Evolutionary conservation across 2,329 filamentous ascomycete species (phyloP), one percentile per base, ranked within the genome.

Genomic region (Hypoxylon sp.): DNA sequence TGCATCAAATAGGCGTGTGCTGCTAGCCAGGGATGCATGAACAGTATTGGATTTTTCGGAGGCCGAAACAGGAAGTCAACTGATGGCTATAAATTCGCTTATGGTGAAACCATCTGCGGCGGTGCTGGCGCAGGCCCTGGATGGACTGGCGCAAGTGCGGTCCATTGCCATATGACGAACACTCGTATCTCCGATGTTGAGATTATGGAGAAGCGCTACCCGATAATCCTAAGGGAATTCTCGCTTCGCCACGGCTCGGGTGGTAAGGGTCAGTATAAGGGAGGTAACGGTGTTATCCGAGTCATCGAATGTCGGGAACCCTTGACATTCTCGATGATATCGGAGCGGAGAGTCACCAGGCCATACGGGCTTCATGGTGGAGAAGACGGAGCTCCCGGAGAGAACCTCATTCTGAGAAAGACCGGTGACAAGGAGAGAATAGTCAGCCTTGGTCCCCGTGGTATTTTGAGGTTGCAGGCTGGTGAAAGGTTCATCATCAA

Each of bases 81-180:
- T 3, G 58, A 65, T 10, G 72, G 66, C 0, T 67, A 68, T 25
- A 66, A 68, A 40, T 93, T 93, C 75, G 91, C 90, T n/a, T 93
- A 93, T 81, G 93, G 93, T 75, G 91, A 93, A 77, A 92, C 91
- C 1, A 92, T 93, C 69, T 88, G 89, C 1, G 91, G 91, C 13
- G 91, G 91, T 0, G 86, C 84, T 27, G 91, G 91, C n/a, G 91
- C 91, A 1, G 90, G 90, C 0, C 85, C 87, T 0, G 83, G 84
- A 7, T 92, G 90, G 90, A 83, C 91, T 66, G 91, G 91, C 17
- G 89, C 89, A 13, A 69, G 81, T 27, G 90, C 89, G n/a, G 89
- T 92, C 7, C 90, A 93, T 74, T 90, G 88, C 1, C 90, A 93
- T 76, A 92, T 92, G 90, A 93, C 91, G 2, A 93, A 93, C 73